phyloP scores from a whole-genome alignment of 345 rosid species.

The Crucihimalaya himalaica region DNA sequence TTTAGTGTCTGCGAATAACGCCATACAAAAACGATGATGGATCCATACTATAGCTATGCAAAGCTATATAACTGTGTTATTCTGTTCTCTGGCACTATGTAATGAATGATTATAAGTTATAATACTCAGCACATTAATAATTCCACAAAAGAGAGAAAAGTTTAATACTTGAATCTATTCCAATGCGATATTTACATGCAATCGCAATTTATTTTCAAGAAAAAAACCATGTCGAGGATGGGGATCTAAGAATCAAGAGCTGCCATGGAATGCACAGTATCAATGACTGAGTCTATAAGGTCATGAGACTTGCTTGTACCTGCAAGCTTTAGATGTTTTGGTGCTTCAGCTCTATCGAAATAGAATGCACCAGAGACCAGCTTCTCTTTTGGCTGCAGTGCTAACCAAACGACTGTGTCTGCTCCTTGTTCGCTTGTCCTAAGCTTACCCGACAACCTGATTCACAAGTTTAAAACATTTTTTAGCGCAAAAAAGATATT shows the following conservation, averaged over 20 bases:
- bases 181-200: background rate
- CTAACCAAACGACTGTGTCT: conserved; percentile 80
- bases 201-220: conserved; percentile 5
- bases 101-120: conserved; percentile 1
- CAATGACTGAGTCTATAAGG: conserved; percentile 51
- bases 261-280: conserved; percentile 53
- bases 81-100: conserved; percentile 11
- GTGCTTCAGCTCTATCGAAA: conserved; percentile 82
- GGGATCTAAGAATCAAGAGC: conserved; percentile 23
- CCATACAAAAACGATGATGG: background rate
- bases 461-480: conserved; percentile 3
- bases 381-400: conserved; percentile 79
- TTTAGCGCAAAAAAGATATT: conserved; percentile 17
- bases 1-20: background rate
- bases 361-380: conserved; percentile 74
- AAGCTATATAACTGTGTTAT: background rate
- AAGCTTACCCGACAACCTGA: conserved; percentile 75
- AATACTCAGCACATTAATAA: background rate
- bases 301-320: conserved; percentile 63
- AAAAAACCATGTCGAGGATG: background rate
- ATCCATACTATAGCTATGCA: conserved; percentile 1
- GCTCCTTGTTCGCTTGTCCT: conserved; percentile 87
- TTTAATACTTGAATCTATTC: background rate
- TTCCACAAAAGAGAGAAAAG: background rate
- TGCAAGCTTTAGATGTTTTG: conserved; percentile 69